phyloP scores from a whole-genome alignment of 768 basidiomycete species.

The Antrodiella citrinella region DNA sequence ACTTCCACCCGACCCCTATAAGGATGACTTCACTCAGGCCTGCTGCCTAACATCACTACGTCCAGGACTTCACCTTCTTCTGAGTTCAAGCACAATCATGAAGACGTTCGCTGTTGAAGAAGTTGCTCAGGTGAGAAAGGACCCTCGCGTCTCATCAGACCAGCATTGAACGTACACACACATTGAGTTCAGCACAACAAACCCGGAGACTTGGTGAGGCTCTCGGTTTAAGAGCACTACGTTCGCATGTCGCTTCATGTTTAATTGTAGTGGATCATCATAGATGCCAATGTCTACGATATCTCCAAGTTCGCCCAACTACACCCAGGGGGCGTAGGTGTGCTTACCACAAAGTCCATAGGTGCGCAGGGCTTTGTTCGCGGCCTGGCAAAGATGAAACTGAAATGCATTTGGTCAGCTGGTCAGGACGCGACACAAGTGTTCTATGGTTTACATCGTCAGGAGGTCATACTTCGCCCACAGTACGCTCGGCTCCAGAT shows the following conservation, averaged over 20 bases:
- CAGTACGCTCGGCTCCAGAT: conserved; percentile 67
- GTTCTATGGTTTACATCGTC: conserved; percentile 82
- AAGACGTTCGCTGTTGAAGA: conserved; percentile 16
- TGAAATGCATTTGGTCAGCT: too few relatives aligned
- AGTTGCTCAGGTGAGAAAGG: conserved; percentile 14
- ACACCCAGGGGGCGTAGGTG: conserved; percentile 81
- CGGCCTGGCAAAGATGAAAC: neutral
- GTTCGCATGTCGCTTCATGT: too few relatives aligned
- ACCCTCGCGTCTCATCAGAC: too few relatives aligned
- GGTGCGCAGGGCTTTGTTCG: conserved; percentile 31
- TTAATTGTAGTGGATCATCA: conserved; percentile 59
- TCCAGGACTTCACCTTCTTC: too few relatives aligned
- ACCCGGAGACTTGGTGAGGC: conserved; percentile 67
- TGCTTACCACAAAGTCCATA: conserved; percentile 56
- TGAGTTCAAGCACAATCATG: too few relatives aligned
- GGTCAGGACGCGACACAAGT: conserved; percentile 70
- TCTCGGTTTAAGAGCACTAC: neutral
- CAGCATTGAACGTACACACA: too few relatives aligned
- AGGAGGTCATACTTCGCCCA: conserved; percentile 68
- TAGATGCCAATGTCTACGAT: conserved; percentile 79
- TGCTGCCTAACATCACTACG: too few relatives aligned
- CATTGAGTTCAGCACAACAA: conserved; percentile 64
- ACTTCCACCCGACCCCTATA: too few relatives aligned
- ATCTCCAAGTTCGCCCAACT: conserved; percentile 73
- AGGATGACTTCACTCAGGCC: too few relatives aligned